These are phyloP conservation scores for Penicillium sp. DNA, from an alignment of 2,329 filamentous ascomycete species.

Conservation along the genomic window DNA sequence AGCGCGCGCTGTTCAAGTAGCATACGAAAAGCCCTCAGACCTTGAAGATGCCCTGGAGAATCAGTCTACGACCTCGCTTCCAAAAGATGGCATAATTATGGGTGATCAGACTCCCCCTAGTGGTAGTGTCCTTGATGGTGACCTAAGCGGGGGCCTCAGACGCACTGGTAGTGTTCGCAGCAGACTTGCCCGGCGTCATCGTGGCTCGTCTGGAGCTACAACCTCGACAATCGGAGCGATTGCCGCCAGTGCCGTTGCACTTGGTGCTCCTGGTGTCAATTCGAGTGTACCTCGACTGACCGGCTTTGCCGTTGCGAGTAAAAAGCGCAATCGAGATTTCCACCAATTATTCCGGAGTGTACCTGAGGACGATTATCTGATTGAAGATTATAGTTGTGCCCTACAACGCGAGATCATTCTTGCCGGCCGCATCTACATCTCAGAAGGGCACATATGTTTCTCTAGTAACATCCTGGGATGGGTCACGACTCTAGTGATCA, in stretches of 20 bases:
- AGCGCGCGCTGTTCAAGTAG: constrained; percentile 59
- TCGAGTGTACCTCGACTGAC: constrained; percentile 72
- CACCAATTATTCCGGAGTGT: constrained; percentile 93
- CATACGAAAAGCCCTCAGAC: constrained; percentile 51
- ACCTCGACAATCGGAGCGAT: constrained; percentile 69
- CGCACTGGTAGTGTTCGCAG: constrained; percentile 68
- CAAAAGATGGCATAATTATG: constrained; percentile 31
- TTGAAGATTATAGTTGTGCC: constrained; percentile 97
- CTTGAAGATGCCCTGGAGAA: constrained; percentile 36
- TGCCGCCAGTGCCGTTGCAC: constrained; percentile 65
- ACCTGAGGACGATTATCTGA: constrained; percentile 94
- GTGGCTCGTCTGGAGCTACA: constrained; percentile 76
- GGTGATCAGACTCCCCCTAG: constrained; percentile 66
- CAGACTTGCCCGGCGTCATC: constrained; percentile 64
- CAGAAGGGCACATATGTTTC: constrained; percentile 96
- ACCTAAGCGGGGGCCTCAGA: constrained; percentile 53
- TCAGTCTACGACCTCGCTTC: constrained; percentile 30
- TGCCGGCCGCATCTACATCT: constrained; percentile 91
- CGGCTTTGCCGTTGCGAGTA: constrained; percentile 92
- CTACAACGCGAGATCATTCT: constrained; percentile 92
- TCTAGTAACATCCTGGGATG: constrained; percentile 98
- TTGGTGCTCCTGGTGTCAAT: constrained; percentile 62
- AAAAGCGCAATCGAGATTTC: constrained; percentile 94
- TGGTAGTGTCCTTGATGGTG: constrained; percentile 64
- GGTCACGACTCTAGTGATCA: constrained; percentile 96